Percentiles rank a stretch among this genome's conserved stretches.
Conservation (phyloP, 768 basidiomycete species). For the Nevesoporus exiguus region DNA sequence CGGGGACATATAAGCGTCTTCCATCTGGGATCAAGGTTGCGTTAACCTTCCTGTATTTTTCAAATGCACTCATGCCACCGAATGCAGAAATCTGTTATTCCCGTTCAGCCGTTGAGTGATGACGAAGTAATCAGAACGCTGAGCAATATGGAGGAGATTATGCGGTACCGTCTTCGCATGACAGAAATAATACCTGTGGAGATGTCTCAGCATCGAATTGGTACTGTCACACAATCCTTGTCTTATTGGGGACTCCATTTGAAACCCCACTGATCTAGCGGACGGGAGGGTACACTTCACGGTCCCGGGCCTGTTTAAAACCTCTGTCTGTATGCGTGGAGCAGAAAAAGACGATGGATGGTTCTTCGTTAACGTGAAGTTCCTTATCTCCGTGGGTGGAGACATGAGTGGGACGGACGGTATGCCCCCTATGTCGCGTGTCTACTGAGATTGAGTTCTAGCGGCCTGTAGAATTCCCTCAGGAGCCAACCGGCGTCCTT, state of each 20-base stretch:
- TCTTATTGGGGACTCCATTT: conserved; percentile 13
- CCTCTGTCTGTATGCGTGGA: conserved; percentile 70
- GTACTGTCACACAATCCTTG: conserved; percentile 36
- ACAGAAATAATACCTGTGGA: conserved; percentile 79
- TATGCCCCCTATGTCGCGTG: conserved; percentile 19
- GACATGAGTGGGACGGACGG: conserved; percentile 73
- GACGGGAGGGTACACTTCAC: conserved; percentile 79
- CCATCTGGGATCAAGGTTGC: conserved; percentile 77
- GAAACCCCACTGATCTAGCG: conserved; percentile 38
- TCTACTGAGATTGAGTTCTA: not conserved
- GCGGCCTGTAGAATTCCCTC: conserved; percentile 60
- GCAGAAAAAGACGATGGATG: conserved; percentile 69
- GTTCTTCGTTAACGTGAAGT: conserved; percentile 81
- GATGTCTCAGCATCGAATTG: conserved; percentile 69
- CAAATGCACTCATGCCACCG: conserved; percentile 20
- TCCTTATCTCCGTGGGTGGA: conserved; percentile 69
- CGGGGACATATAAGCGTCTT: conserved; percentile 80
- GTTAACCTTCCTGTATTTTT: conserved; percentile 13
- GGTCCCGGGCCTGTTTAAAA: conserved; percentile 69
- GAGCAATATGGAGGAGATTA: conserved; percentile 67
- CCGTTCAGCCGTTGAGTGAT: conserved; percentile 64
- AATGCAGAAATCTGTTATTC: conserved; percentile 64
- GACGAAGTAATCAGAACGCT: conserved; percentile 63
- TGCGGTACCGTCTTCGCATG: conserved; percentile 76
- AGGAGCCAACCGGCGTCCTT: conserved; percentile 56